A percentile compares a stretch with the other conserved stretches of the same genome.
phyloP scores from a whole-genome alignment of 2,329 filamentous ascomycete species.

The Diplodia seriata region DNA sequence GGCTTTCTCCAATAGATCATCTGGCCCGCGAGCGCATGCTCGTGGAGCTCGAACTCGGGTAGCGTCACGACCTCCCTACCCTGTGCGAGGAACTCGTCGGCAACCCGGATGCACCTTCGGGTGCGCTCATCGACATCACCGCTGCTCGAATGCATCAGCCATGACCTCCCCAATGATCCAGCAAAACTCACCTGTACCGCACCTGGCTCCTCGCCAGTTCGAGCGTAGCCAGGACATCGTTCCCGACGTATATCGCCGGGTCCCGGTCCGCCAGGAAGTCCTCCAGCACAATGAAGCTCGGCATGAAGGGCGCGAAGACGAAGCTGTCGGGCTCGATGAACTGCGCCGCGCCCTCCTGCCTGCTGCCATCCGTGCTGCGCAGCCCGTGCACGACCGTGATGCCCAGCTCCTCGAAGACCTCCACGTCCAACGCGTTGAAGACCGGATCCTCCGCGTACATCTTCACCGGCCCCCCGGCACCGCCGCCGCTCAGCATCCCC shows the following conservation, averaged over 20 bases:
- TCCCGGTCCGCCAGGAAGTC: slow-evolving; percentile 42
- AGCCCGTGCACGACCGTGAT: slow-evolving; percentile 35
- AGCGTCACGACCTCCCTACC: slow-evolving; percentile 37
- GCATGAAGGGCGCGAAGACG: slow-evolving; percentile 48
- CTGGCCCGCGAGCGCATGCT: slow-evolving; percentile 44
- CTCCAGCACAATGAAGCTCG: slow-evolving; percentile 45
- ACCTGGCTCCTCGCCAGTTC: slow-evolving; percentile 26
- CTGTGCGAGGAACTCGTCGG: slow-evolving; percentile 38
- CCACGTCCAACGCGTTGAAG: slow-evolving; percentile 44
- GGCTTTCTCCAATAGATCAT: slow-evolving; percentile 41
- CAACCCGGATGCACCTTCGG: slow-evolving; percentile 39
- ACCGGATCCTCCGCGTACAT: slow-evolving; percentile 47
- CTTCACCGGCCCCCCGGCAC: neutral
- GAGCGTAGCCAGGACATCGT: slow-evolving; percentile 43
- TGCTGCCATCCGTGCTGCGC: slow-evolving; percentile 34
- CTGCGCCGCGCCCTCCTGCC: slow-evolving; percentile 15
- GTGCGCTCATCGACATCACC: slow-evolving; percentile 22
- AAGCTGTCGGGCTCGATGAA: slow-evolving; percentile 40
- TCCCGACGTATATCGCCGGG: slow-evolving; percentile 46
- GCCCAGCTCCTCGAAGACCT: slow-evolving; percentile 40
- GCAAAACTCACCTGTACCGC: slow-evolving; percentile 17
- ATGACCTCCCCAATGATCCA: neutral
- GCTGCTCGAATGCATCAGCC: neutral
- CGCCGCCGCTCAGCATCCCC: slow-evolving; percentile 31
- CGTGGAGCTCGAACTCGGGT: slow-evolving; percentile 42